Evolutionary conservation across 352 stramenopile genomes (phyloP), one percentile per base, ranked within the genome.

Genomic region (Elongisporangium anandrum): DNA sequence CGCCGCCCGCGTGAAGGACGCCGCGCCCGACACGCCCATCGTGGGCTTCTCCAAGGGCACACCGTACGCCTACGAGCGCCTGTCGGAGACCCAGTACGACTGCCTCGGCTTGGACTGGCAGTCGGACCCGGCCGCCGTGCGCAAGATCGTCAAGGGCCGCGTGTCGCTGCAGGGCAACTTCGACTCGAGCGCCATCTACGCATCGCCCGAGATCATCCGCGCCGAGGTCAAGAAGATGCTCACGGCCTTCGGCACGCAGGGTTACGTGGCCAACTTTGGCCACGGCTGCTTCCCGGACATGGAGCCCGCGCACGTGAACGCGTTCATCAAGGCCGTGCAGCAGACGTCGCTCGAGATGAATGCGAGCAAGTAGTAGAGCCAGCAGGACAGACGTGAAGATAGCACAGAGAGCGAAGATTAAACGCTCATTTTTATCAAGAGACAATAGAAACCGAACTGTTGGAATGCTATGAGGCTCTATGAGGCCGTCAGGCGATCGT

Each of bases 191-290:
- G 73, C 81, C 29, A 90, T 97, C 54, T 97, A 95, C 63, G 81
- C 85, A 54, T 88, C 71, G n/a, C 75, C 81, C 8, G 90, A 96
- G 50, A 81, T 83, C 55, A 96, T 98, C 47, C 77, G 84, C 50
- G 74, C 83, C 57, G 73, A 94, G 64, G 85, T 95, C 34, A 89
- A 90, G 77, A 93, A 98, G 70, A 97, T 99, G 92, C 80, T 99
- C 55, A 73, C 92, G 65, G 84, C 81, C 49, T 96, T 99, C 58
- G 96, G 95, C 50, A 96, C 95, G 34, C 88, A 98, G 70, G 81
- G 86, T 56, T 95, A 99, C 66, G 98, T 99, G 71, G 96, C 96
- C 19, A 99, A 99, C 77, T 86, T 99, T 45, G 97, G 97, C 52
- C 96, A 99, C 69, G 97, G 97, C 52, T 95, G 98, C 60, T 97